phyloP scores from a whole-genome alignment of 2,329 filamentous ascomycete genomes.

The Dothideomycetes sp. region DNA sequence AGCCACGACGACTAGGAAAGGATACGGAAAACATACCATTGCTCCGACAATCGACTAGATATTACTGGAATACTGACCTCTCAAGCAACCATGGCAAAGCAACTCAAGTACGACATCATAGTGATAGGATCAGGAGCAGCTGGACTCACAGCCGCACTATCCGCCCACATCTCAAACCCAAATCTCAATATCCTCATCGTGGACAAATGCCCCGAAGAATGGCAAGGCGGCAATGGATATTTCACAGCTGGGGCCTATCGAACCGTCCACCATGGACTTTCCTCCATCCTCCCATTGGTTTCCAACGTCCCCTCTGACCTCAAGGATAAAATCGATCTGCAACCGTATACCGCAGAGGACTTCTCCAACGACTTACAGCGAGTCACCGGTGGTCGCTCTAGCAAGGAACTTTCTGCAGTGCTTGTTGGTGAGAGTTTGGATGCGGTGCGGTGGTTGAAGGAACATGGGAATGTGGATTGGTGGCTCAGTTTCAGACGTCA shows the following conservation, averaged over 20 bases:
- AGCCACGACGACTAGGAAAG: too few relatives aligned
- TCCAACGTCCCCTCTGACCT: conserved; percentile 46
- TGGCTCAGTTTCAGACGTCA: conserved; percentile 38
- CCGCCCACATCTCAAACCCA: conserved; percentile 37
- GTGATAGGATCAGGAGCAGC: conserved; percentile 57
- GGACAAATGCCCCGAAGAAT: conserved; percentile 50
- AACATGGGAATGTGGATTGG: conserved; percentile 44
- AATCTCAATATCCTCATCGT: conserved; percentile 43
- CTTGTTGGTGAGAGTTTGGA: conserved; percentile 36
- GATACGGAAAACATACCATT: too few relatives aligned
- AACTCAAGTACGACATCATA: conserved; percentile 36
- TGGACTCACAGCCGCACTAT: conserved; percentile 51
- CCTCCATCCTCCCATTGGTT: conserved; percentile 51
- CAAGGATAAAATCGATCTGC: conserved; percentile 47
- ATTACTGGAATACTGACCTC: too few relatives aligned
- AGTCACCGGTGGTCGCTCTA: conserved; percentile 46
- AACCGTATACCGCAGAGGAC: conserved; percentile 45
- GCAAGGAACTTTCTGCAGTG: conserved; percentile 39
- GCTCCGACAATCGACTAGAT: too few relatives aligned
- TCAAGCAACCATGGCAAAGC: too few relatives aligned
- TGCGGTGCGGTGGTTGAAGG: conserved; percentile 20
- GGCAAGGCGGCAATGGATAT: conserved; percentile 55
- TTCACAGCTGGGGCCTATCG: conserved; percentile 59
- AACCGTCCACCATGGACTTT: conserved; percentile 45
- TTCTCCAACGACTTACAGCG: conserved; percentile 49